phyloP scores from a whole-genome alignment of 768 basidiomycete genomes.

The Leccinum obscurum region DNA sequence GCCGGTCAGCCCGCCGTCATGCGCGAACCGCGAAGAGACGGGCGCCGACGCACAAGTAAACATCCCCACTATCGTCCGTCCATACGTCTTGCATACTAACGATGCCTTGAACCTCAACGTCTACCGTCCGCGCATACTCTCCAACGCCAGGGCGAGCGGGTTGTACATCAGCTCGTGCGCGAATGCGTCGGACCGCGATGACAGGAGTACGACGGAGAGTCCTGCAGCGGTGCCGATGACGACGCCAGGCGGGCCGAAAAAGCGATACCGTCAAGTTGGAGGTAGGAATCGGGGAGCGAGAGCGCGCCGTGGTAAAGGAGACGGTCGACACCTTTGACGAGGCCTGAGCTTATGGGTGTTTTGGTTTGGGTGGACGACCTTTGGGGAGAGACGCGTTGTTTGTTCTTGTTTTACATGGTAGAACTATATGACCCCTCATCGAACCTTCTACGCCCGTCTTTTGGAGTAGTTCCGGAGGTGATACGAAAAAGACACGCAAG shows the following conservation, averaged over 20 bases:
- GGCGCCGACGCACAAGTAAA: conserved; percentile 36
- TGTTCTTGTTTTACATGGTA: too few relatives aligned
- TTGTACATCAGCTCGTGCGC: conserved; percentile 54
- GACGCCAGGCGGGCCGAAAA: conserved; percentile 52
- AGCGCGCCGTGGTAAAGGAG: conserved; percentile 76
- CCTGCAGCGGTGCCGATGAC: neutral
- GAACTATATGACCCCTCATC: too few relatives aligned
- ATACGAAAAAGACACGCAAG: neutral
- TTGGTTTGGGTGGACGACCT: too few relatives aligned
- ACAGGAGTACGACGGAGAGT: too few relatives aligned
- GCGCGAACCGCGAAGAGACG: neutral
- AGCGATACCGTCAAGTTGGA: conserved; percentile 71
- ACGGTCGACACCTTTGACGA: conserved; percentile 33
- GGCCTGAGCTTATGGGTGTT: neutral
- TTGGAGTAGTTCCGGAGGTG: neutral
- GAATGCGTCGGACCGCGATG: conserved; percentile 26
- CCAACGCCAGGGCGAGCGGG: conserved; percentile 68
- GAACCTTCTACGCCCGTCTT: neutral
- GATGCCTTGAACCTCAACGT: conserved; percentile 58
- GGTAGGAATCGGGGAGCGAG: conserved; percentile 69
- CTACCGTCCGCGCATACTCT: conserved; percentile 78
- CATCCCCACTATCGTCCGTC: conserved; percentile 52
- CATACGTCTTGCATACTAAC: conserved; percentile 55
- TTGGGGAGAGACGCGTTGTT: too few relatives aligned
- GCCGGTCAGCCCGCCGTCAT: neutral